Base-by-base conservation (phyloP, 2,329 filamentous ascomycete species). In the Fusarium zealandicum region DNA sequence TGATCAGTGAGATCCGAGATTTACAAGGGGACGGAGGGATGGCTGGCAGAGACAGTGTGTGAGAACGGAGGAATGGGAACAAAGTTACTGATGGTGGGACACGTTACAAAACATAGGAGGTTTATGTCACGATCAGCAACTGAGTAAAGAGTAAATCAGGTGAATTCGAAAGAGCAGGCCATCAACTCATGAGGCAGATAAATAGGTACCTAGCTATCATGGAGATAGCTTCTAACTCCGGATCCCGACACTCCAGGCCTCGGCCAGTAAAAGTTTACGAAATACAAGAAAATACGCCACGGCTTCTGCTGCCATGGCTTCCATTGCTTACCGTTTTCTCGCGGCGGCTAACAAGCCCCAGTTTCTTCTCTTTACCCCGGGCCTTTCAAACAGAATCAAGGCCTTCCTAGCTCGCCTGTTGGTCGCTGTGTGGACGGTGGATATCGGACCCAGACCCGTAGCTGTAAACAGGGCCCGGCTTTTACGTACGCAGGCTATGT, bases 21-120 rank as follows among this genome's bases (percentile, higher is more conserved):
- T 42, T 44, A 13, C 16, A 18, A 11, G 18, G 31, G n/a, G 31
- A 14, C 8, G 8, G 32, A n/a, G 14, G n/a, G 8, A 17, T 9
- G 32, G 14, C 8, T 35, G n/a, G 32, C n/a, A 20, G 35, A 38
- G 35, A 25, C 35, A 31, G 28, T 31, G 28, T 31, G 28, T 4
- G 11, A 31, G 7, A 2, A 28, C 16, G 17, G 13, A 46, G 32
- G 27, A 39, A 48, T 52, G 48, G 17, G 25, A 10, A 13, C 14
- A 5, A 59, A 63, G 27, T 62, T 25, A 36, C 59, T 62, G 59
- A 63, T 63, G 5, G 48, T 51, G 48, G 48, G 32, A 48, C 38
- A 13, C 13, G 16, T 9, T 3, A 18, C 12, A 12, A 12, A n/a
- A 12, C 4, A n/a, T 5, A 37, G 17, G 35, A 20, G 10, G 18